Evolutionary conservation across 2,329 filamentous ascomycete species (phyloP).

Genomic region (Fusarium solani-melongenae): DNA sequence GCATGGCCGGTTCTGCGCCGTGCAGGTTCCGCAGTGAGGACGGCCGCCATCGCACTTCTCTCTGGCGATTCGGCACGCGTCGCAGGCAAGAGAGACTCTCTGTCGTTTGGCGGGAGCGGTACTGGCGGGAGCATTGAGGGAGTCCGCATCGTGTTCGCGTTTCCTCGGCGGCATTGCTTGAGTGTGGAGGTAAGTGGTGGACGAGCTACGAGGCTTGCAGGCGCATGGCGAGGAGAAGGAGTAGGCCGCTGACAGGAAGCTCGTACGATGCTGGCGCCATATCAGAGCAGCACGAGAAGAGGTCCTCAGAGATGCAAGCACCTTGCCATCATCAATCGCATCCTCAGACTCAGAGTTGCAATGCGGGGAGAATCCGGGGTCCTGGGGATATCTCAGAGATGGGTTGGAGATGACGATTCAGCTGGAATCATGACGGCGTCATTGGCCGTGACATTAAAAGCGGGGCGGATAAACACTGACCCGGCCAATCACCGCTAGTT

Average conservation of each 20-base stretch:
- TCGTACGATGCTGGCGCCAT: slow-evolving; percentile 39
- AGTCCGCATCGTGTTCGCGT: slow-evolving; percentile 45
- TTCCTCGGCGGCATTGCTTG: slow-evolving; percentile 54
- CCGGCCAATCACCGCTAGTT: slow-evolving; percentile 32
- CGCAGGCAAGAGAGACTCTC: slow-evolving; percentile 75
- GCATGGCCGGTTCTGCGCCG: slow-evolving; percentile 71
- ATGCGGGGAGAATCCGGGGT: slow-evolving; percentile 45
- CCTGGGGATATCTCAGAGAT: slow-evolving; percentile 35
- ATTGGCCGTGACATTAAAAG: slow-evolving; percentile 19
- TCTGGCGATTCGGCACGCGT: slow-evolving; percentile 73
- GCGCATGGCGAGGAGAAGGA: slow-evolving; percentile 36
- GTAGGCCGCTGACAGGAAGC: slow-evolving; percentile 4
- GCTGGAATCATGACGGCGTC: slow-evolving; percentile 22
- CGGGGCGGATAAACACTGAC: slow-evolving; percentile 41
- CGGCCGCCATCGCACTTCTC: slow-evolving; percentile 79
- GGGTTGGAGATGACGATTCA: slow-evolving; percentile 21
- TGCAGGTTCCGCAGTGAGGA: slow-evolving; percentile 75
- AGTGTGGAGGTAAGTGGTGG: slow-evolving; percentile 17
- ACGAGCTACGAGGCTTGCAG: slow-evolving; percentile 35
- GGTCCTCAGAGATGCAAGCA: slow-evolving; percentile 18
- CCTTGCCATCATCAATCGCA: slow-evolving; percentile 29
- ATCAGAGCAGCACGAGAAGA: slow-evolving; percentile 24
- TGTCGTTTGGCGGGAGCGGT: slow-evolving; percentile 63
- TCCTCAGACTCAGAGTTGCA: slow-evolving; percentile 19
- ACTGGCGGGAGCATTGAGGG: slow-evolving; percentile 36